phyloP scores from a whole-genome alignment of 768 basidiomycete genomes.

The Russula emetica region DNA sequence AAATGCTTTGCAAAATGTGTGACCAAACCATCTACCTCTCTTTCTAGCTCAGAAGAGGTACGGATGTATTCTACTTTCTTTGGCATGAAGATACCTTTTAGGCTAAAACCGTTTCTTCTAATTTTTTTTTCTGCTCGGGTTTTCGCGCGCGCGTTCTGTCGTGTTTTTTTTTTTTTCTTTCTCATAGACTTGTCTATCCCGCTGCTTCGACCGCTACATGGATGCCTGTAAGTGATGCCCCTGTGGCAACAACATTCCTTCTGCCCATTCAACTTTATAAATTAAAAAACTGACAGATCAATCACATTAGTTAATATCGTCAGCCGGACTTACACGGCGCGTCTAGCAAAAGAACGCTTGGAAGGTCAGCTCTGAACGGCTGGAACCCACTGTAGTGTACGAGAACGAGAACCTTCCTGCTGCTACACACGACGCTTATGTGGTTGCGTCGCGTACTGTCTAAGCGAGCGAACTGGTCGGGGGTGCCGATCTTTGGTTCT shows the following conservation, averaged over 20 bases:
- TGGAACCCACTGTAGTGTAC: background rate
- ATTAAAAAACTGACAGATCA: conserved; percentile 5
- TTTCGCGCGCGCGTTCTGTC: background rate
- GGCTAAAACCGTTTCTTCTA: background rate
- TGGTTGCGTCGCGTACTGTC: background rate
- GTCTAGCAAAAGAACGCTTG: conserved; percentile 51
- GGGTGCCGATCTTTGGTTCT: conserved; percentile 6
- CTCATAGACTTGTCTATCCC: conserved; percentile 64
- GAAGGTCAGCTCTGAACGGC: conserved; percentile 21
- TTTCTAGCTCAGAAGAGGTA: conserved; percentile 73
- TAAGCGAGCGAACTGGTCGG: conserved; percentile 9
- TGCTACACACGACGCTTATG: background rate
- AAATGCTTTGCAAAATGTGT: conserved; percentile 76
- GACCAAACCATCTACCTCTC: conserved; percentile 64
- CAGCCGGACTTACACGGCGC: conserved; percentile 59
- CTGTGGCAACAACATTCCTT: background rate
- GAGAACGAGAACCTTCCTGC: background rate
- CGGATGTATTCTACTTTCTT: conserved; percentile 12
- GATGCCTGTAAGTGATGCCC: conserved; percentile 62
- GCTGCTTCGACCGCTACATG: conserved; percentile 78
- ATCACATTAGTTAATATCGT: conserved; percentile 66
- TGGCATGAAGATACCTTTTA: background rate
- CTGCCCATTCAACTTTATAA: background rate
- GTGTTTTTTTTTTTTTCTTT: background rate
- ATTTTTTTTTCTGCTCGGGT: background rate